Evolutionary conservation across 805 yeast species (phyloP).

Genomic region (Ogataea methanolica): DNA sequence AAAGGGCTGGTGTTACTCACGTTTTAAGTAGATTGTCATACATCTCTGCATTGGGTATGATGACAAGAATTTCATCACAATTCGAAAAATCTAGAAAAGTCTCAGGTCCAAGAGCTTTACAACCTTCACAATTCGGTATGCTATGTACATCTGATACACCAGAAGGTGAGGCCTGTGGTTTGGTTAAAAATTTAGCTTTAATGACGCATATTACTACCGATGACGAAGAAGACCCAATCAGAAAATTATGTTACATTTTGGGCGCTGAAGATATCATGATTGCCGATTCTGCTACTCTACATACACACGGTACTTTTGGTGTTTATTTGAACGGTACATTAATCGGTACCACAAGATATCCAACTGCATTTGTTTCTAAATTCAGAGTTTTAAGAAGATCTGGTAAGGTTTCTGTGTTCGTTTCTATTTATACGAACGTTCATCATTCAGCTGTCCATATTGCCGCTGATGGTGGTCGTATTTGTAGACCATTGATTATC

Average conservation of each 20-base stretch:
- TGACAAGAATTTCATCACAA: constrained; percentile 99
- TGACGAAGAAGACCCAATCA: constrained; percentile 90
- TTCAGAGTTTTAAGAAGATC: constrained; percentile 80
- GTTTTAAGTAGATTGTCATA: constrained; percentile 87
- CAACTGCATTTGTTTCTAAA: constrained; percentile 70
- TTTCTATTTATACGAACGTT: constrained; percentile 82
- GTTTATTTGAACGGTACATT: constrained; percentile 92
- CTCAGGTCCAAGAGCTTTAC: constrained; percentile 97
- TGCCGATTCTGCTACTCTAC: constrained; percentile 79
- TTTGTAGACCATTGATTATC: constrained; percentile 93
- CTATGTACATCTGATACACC: constrained; percentile 98
- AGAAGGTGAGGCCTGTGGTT: constrained; percentile 99
- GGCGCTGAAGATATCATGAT: constrained; percentile 87
- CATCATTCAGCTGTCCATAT: constrained; percentile 94
- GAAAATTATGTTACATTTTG: constrained; percentile 65
- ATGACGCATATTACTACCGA: constrained; percentile 99
- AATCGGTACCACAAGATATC: constrained; percentile 83
- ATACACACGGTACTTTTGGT: constrained; percentile 73
- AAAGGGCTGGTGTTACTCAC: constrained; percentile 98
- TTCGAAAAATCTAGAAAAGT: constrained; percentile 97
- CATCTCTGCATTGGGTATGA: constrained; percentile 96
- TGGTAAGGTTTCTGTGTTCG: constrained; percentile 83
- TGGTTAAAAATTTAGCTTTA: constrained; percentile 91
- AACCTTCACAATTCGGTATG: constrained; percentile 99
- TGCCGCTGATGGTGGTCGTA: constrained; percentile 98